Base-by-base conservation (phyloP, 768 basidiomycete species). In the Boletellus emodensis region DNA sequence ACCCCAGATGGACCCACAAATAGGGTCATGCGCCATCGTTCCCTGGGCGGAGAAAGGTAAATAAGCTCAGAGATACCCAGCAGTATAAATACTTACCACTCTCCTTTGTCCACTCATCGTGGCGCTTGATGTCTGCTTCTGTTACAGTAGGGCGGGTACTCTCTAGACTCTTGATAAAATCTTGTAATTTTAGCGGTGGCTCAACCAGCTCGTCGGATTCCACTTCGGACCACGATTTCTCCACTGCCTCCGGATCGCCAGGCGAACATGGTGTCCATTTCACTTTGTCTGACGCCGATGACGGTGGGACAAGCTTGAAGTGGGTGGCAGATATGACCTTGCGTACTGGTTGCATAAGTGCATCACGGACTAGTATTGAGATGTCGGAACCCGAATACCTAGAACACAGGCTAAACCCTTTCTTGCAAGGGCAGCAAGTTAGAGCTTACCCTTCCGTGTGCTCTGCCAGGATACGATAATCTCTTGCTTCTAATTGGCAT, bases 211-310 rank as follows among this genome's bases (percentile, higher is more conserved):
- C 90, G 47, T 97, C 89, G 2, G 87, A 85, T 39, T 84, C 84
- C 38, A 99, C 76, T 48, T 89, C 87, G 18, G 87, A 80, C 95
- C 95, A 97, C 6, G 82, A 73, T 75, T 87, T 92, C 72, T 98
- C 95, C 44, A 82, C 74, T 0, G 90, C 94, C 0, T 81, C 82
- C 0, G 82, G 76, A 57, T 94, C 93, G 9, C 95, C 94, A 1
- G 96, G 94, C 2, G 94, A 97, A 66, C 96, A 99, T 2, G 96
- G 96, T 18, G 94, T 97, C 86, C 82, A 95, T 70, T 85, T 94
- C 28, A 61, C 64, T 26, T 65, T 71, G 7, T 10, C 51, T 10
- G 60, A 48, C 9, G 53, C 24, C 3, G 60, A 50, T 13, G 63
- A 50, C 13, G 64, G 48, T 54, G 57, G 40, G 11, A 82, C 74